Conservation (phyloP, 1,139 yeast species). For the Yamadazyma triangularis region DNA sequence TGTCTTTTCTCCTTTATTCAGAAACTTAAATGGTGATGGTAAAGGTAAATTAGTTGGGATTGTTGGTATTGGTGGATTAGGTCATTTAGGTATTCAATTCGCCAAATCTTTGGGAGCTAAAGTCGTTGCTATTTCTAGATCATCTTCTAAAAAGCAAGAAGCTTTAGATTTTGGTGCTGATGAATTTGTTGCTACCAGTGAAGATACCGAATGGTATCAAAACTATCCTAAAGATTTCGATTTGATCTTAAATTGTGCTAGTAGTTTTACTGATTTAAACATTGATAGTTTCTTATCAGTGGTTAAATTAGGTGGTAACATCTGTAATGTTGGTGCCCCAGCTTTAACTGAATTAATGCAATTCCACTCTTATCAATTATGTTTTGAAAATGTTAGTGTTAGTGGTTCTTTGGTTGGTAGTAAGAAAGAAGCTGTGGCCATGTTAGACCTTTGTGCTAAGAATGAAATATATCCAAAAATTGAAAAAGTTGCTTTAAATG, state of each 20-base stretch:
- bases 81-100: constrained; percentile 39
- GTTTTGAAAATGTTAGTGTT: constrained; percentile 37
- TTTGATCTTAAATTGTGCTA: constrained; percentile 46
- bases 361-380: constrained; percentile 19
- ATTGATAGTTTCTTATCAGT: constrained; percentile 27
- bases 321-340: constrained; percentile 54
- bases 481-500: constrained; percentile 37
- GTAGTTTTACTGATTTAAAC: constrained; percentile 32
- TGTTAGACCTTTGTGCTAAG: constrained; percentile 49
- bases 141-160: constrained; percentile 31
- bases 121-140: constrained; percentile 37
- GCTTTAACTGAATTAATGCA: constrained; percentile 13
- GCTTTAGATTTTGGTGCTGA: constrained; percentile 35
- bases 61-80: constrained; percentile 45
- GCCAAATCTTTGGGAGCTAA: constrained; percentile 41
- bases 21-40: constrained; percentile 22
- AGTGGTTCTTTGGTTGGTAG: constrained; percentile 44
- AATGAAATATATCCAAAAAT: constrained; percentile 38
- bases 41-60: constrained; percentile 40
- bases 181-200: constrained; percentile 36
- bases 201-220: constrained; percentile 30
- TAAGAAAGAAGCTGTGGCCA: constrained; percentile 48
- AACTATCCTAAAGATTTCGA: constrained; percentile 36
- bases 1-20: constrained; percentile 50
- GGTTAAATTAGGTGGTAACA: constrained; percentile 38